Evolutionary conservation across 768 basidiomycete species (phyloP).

Genomic region (Termitomyces sp.): DNA sequence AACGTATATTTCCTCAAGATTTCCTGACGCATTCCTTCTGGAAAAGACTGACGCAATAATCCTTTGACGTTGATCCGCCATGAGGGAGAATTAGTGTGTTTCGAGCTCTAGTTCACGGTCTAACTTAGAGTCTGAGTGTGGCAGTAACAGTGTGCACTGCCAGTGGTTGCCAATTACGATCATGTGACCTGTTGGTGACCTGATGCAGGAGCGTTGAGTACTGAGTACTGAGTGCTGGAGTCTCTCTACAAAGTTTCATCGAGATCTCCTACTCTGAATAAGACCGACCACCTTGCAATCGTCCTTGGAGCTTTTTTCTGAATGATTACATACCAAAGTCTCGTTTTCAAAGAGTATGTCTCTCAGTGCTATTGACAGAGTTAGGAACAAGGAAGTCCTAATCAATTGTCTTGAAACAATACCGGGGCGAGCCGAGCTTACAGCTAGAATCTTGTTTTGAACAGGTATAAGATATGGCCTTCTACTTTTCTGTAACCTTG

Average conservation of each 20-base stretch:
- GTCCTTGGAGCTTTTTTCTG: not conserved
- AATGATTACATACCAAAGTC: not conserved
- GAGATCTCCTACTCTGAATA: too few species aligned
- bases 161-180: too few species aligned
- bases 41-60: conserved; percentile 87
- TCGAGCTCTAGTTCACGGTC: not conserved
- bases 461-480: not conserved
- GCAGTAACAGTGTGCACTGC: too few species aligned
- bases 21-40: conserved; percentile 61
- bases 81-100: conserved; percentile 12
- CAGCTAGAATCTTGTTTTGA: not conserved
- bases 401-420: not conserved
- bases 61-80: conserved; percentile 56
- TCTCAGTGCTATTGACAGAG: not conserved
- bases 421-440: not conserved
- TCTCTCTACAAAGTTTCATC: too few species aligned
- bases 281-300: too few species aligned
- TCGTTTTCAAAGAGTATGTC: too few species aligned
- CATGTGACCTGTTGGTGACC: not conserved
- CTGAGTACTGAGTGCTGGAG: too few species aligned
- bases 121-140: not conserved
- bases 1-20: conserved; percentile 77
- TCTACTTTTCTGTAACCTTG: not conserved
- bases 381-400: not conserved
- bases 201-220: too few species aligned